Evolutionary conservation across 495 filamentous ascomycete genomes (phyloP).

Genomic region (Penicilliopsis zonata): DNA sequence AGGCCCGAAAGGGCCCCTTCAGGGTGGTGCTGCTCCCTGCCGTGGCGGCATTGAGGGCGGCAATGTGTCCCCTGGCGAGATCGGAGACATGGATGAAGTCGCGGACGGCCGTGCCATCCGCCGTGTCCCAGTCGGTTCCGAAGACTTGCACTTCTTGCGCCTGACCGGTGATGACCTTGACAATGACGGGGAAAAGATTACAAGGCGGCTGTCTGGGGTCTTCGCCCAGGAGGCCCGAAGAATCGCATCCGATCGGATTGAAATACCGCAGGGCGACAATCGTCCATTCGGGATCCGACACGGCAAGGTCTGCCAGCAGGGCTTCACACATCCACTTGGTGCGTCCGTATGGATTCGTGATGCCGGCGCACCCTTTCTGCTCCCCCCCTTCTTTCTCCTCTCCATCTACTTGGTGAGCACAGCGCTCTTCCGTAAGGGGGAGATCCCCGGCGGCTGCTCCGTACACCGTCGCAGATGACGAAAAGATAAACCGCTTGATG

Average conservation of each 20-base stretch:
- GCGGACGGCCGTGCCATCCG: conserved; percentile 47
- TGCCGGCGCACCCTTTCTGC: conserved; percentile 35
- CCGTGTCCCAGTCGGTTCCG: conserved; percentile 51
- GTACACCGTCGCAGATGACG: conserved; percentile 55
- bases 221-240: conserved; percentile 52
- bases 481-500: conserved; percentile 57
- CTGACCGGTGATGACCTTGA: conserved; percentile 45
- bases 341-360: conserved; percentile 54
- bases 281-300: conserved; percentile 45
- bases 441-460: conserved; percentile 41
- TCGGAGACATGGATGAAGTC: conserved; percentile 55
- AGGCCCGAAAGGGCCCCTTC: conserved; percentile 35
- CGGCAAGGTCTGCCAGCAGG: conserved; percentile 49
- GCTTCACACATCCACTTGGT: conserved; percentile 57
- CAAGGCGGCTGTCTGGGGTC: conserved; percentile 49
- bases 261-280: conserved; percentile 56
- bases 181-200: conserved; percentile 51
- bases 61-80: conserved; percentile 53
- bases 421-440: conserved; percentile 47
- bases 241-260: conserved; percentile 55
- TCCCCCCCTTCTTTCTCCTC: conserved; percentile 16
- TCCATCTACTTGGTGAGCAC: conserved; percentile 39
- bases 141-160: conserved; percentile 44
- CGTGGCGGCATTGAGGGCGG: conserved; percentile 34
- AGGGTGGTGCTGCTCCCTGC: conserved; percentile 25